phyloP scores from a whole-genome alignment of 176 grass and related monocot genomes.

The Carex parvula region DNA sequence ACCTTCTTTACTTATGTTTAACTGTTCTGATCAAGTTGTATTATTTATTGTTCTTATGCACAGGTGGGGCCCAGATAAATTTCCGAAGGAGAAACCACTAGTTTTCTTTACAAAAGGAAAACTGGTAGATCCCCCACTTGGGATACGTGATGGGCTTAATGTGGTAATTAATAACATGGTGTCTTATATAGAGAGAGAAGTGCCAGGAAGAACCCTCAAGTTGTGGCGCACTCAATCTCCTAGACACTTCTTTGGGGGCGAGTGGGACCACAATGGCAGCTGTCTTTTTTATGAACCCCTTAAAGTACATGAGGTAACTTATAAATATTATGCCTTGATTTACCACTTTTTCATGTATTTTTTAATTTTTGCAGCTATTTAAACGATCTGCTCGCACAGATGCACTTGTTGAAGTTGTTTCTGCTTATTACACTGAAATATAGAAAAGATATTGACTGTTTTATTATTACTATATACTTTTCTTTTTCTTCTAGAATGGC shows the following conservation, averaged over 20 bases:
- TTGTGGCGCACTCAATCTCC: slow-evolving; percentile 86
- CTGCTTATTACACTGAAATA: background rate
- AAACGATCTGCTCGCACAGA: background rate
- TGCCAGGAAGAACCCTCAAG: slow-evolving; percentile 65
- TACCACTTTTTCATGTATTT: background rate
- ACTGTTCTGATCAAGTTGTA: background rate
- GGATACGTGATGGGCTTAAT: slow-evolving; percentile 56
- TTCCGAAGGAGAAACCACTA: slow-evolving; percentile 74
- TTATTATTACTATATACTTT: background rate
- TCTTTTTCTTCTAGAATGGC: background rate
- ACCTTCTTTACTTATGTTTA: background rate
- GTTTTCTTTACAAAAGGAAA: slow-evolving; percentile 78
- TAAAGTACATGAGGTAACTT: slow-evolving; percentile 57
- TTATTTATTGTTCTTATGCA: slow-evolving; percentile 22
- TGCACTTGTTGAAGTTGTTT: background rate
- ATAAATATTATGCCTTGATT: background rate
- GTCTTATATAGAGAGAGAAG: slow-evolving; percentile 71
- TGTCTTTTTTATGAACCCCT: slow-evolving; percentile 59
- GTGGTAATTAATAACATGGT: slow-evolving; percentile 65
- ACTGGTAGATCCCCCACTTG: slow-evolving; percentile 62
- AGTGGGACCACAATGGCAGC: slow-evolving; percentile 93
- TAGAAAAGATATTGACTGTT: background rate
- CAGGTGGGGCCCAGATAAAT: slow-evolving; percentile 91
- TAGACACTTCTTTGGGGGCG: slow-evolving; percentile 78
- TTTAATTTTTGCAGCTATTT: background rate